These are phyloP conservation scores for Colletotrichum echinochloae DNA, from an alignment of 2,329 filamentous ascomycete species.

Conservation along the genomic window DNA sequence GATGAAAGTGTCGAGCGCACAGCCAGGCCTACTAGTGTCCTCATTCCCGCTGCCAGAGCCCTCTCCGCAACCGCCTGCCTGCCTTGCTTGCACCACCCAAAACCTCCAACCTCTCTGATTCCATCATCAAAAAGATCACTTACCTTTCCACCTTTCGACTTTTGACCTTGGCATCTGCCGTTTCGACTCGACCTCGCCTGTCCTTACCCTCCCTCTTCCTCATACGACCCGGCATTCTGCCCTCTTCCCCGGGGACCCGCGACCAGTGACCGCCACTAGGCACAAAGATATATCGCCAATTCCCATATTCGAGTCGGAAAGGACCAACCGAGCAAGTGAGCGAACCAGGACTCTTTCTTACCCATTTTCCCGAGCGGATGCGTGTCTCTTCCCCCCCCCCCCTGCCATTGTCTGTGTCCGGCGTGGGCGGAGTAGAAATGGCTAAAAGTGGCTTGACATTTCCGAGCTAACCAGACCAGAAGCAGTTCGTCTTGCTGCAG, in stretches of 20 bases:
- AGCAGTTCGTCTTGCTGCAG: slow-evolving; percentile 35
- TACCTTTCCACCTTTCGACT: not conserved
- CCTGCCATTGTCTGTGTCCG: slow-evolving; percentile 33
- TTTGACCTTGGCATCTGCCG: not conserved
- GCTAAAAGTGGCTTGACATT: slow-evolving; percentile 38
- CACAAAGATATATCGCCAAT: not conserved
- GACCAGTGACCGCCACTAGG: not conserved
- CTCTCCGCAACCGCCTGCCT: not conserved
- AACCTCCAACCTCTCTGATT: not conserved
- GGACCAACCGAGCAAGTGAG: not conserved
- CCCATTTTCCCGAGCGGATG: slow-evolving; percentile 3
- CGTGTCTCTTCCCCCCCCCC: slow-evolving; percentile 13
- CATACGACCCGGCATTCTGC: not conserved
- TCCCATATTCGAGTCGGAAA: not conserved
- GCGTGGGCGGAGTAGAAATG: slow-evolving; percentile 35
- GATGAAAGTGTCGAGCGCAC: not conserved
- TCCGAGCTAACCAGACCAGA: slow-evolving; percentile 36
- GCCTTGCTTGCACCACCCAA: too few relatives aligned
- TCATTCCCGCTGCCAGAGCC: slow-evolving; percentile 30
- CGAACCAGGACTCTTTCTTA: not conserved
- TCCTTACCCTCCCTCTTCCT: not conserved
- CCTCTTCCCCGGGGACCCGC: not conserved
- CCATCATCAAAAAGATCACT: not conserved
- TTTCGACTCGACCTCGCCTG: not conserved
- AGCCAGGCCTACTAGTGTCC: slow-evolving; percentile 11